phyloP scores from a whole-genome alignment of 495 filamentous ascomycete genomes.

The Annulohypoxylon moriforme region DNA sequence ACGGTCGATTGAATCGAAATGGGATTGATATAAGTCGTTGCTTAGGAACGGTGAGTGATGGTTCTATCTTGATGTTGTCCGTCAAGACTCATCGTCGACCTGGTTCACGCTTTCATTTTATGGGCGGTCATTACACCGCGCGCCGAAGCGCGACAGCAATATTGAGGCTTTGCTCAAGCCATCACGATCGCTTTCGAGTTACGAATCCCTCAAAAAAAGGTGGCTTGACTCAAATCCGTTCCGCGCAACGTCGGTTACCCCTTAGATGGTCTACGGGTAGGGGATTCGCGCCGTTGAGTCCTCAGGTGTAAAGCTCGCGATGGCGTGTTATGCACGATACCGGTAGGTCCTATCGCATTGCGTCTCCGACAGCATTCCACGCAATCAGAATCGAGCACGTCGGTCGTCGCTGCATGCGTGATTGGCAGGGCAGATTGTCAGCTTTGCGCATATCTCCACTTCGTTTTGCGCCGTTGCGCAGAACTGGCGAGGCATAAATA shows the following conservation, averaged over 20 bases:
- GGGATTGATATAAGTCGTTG: neutral
- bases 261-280: neutral
- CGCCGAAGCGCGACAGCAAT: constrained; percentile 32
- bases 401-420: constrained; percentile 36
- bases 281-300: constrained; percentile 17
- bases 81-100: constrained; percentile 1
- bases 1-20: neutral
- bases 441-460: constrained; percentile 44
- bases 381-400: constrained; percentile 41
- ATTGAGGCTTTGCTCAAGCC: constrained; percentile 25
- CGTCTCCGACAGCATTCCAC: constrained; percentile 27
- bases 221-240: constrained; percentile 2
- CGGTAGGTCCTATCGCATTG: constrained; percentile 19
- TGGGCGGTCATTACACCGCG: neutral
- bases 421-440: constrained; percentile 36
- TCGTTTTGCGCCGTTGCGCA: constrained; percentile 49
- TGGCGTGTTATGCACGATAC: constrained; percentile 31
- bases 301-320: constrained; percentile 21
- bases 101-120: constrained; percentile 22
- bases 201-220: neutral
- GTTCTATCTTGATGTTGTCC: constrained; percentile 13
- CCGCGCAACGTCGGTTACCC: neutral
- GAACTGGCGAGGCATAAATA: constrained; percentile 45
- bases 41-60: neutral
- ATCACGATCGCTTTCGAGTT: constrained; percentile 16